phyloP scores from a whole-genome alignment of 2,329 filamentous ascomycete genomes.

The Calonectria pseudoturangicola region DNA sequence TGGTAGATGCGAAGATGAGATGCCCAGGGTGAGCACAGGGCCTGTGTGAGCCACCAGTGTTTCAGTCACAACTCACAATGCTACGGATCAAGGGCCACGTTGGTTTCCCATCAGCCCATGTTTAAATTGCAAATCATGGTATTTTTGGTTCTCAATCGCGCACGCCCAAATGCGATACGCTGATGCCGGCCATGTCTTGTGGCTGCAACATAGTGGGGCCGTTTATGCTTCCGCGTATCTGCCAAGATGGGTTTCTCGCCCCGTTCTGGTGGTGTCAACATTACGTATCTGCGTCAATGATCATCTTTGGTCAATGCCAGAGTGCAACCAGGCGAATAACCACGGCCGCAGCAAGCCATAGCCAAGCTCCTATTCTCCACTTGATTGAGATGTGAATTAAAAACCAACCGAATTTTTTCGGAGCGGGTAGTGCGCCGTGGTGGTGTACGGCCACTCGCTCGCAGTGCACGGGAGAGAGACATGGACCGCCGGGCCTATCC shows the following conservation, averaged over 20 bases:
- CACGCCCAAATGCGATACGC: not conserved
- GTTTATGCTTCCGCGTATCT: not conserved
- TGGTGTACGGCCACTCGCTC: not conserved
- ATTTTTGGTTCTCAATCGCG: not conserved
- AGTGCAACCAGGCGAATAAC: not conserved
- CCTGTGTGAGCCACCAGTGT: not conserved
- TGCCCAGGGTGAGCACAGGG: not conserved
- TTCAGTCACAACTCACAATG: not conserved
- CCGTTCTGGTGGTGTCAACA: not conserved
- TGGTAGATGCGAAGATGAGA: too few species aligned
- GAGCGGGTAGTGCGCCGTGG: not conserved
- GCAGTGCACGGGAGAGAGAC: not conserved
- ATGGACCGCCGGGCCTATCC: not conserved
- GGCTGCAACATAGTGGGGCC: not conserved
- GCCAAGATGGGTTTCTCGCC: not conserved
- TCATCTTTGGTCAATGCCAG: not conserved
- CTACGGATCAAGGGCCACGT: not conserved
- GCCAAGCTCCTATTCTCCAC: not conserved
- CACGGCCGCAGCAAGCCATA: slow-evolving; percentile 10
- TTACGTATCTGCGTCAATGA: slow-evolving; percentile 8
- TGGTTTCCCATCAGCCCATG: not conserved
- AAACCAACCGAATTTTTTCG: slow-evolving; percentile 3
- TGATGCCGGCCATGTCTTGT: not conserved
- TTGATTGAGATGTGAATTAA: too few species aligned
- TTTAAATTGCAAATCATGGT: not conserved